phyloP scores from a whole-genome alignment of 2,329 filamentous ascomycete genomes.

The Apiospora koreana region DNA sequence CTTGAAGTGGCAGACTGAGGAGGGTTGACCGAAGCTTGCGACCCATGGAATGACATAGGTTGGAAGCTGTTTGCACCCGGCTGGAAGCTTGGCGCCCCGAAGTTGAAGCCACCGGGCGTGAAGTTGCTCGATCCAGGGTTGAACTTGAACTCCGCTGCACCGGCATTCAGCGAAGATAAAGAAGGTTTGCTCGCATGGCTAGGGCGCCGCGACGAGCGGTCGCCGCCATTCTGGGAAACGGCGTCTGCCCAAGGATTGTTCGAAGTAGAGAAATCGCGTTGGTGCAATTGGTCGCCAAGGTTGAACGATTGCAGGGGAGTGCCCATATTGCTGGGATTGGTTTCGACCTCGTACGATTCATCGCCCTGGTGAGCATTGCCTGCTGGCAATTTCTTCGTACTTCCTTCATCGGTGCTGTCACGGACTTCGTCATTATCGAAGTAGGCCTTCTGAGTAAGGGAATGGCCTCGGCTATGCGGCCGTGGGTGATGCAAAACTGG shows the following conservation, averaged over 20 bases:
- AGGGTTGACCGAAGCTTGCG: slow-evolving; percentile 35
- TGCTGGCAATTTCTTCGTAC: slow-evolving; percentile 38
- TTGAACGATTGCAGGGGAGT: slow-evolving; percentile 59
- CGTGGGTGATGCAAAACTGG: slow-evolving; percentile 70
- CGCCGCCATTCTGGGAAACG: slow-evolving; percentile 40
- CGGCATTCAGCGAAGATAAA: slow-evolving; percentile 81
- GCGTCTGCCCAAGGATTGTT: slow-evolving; percentile 67
- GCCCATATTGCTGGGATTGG: slow-evolving; percentile 71
- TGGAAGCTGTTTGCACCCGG: slow-evolving; percentile 41
- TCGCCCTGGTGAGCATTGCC: slow-evolving; percentile 42
- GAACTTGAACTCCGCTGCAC: slow-evolving; percentile 87
- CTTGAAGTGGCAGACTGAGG: background rate
- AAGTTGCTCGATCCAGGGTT: slow-evolving; percentile 53
- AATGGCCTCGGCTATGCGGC: slow-evolving; percentile 73
- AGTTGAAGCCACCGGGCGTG: slow-evolving; percentile 53
- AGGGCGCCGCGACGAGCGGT: slow-evolving; percentile 40
- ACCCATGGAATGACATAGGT: slow-evolving; percentile 41
- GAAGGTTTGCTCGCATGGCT: slow-evolving; percentile 71
- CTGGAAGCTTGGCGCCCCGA: slow-evolving; percentile 38
- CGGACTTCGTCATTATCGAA: slow-evolving; percentile 53
- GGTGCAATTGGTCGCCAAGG: slow-evolving; percentile 49
- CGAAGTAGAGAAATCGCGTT: slow-evolving; percentile 54
- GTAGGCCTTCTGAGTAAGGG: slow-evolving; percentile 67
- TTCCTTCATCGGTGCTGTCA: slow-evolving; percentile 38
- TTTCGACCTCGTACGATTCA: slow-evolving; percentile 68